These are phyloP conservation scores for Eucalyptus melliodora DNA, from an alignment of 345 rosid species.

Conservation along the genomic window DNA sequence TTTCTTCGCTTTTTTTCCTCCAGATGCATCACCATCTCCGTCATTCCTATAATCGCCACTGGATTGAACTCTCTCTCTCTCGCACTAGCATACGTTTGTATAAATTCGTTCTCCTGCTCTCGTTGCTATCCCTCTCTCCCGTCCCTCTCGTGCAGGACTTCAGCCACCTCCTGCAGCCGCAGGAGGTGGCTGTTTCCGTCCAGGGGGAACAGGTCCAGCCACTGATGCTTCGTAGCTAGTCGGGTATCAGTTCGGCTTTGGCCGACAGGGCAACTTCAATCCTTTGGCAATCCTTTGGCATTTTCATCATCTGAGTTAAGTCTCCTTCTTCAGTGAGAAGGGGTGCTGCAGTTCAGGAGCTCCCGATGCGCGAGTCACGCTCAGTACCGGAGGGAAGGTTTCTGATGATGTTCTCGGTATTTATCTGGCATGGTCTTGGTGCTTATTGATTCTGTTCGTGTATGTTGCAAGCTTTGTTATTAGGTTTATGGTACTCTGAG, in stretches of 20 bases:
- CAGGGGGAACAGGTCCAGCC: not conserved
- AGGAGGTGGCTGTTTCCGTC: not conserved
- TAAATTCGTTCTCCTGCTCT: not conserved
- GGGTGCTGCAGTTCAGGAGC: not conserved
- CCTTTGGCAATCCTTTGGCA: slow-evolving; percentile 15
- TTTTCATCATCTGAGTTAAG: not conserved
- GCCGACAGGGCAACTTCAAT: slow-evolving; percentile 21
- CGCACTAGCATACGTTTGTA: not conserved
- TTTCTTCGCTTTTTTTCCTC: not conserved
- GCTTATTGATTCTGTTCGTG: not conserved
- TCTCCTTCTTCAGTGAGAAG: not conserved
- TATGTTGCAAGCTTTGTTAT: not conserved
- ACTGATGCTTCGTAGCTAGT: not conserved
- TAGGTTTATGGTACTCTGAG: not conserved
- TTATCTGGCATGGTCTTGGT: not conserved
- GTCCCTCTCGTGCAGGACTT: not conserved
- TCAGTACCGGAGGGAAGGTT: not conserved
- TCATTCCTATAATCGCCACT: not conserved
- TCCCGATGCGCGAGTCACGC: not conserved
- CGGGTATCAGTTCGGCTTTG: not conserved
- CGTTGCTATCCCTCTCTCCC: not conserved
- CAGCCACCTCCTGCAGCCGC: not conserved
- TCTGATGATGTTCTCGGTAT: not conserved
- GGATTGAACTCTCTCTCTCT: not conserved
- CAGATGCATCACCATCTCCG: not conserved